Evolutionary conservation across 345 rosid genomes (phyloP).

Genomic region (Corchorus capsularis): DNA sequence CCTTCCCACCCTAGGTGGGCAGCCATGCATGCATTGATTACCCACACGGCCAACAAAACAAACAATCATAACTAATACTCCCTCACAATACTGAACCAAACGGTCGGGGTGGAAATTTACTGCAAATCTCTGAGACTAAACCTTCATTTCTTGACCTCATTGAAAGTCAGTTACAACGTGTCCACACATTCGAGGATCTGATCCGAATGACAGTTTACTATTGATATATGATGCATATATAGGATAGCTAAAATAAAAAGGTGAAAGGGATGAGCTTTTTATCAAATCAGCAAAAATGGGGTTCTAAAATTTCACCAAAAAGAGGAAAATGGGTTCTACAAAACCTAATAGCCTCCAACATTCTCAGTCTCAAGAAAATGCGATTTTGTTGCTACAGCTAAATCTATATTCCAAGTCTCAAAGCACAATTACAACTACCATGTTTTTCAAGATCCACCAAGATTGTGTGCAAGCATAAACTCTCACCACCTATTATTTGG

Average conservation of each 20-base stretch:
- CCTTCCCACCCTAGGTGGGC: too few relatives aligned
- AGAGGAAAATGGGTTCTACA: neutral
- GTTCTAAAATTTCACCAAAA: neutral
- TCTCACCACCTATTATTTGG: conserved; percentile 90
- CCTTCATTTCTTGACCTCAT: neutral
- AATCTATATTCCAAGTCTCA: conserved; percentile 4
- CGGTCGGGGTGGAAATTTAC: too few relatives aligned
- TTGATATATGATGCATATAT: neutral
- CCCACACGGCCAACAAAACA: too few relatives aligned
- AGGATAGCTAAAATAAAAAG: neutral
- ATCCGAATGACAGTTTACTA: neutral
- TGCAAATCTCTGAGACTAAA: neutral
- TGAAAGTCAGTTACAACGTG: neutral
- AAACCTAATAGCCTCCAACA: neutral
- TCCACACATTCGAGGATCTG: neutral
- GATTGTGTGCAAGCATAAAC: neutral
- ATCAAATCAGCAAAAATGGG: conserved; percentile 8
- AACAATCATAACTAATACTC: too few relatives aligned
- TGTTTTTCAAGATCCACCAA: neutral
- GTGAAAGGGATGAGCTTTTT: neutral
- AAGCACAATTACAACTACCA: neutral
- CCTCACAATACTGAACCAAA: too few relatives aligned
- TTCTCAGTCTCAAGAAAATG: neutral
- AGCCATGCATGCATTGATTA: too few relatives aligned
- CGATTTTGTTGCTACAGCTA: conserved; percentile 3